These are phyloP conservation scores for Penicillium bovifimosum DNA, from an alignment of 495 filamentous ascomycete species.

Conservation along the genomic window DNA sequence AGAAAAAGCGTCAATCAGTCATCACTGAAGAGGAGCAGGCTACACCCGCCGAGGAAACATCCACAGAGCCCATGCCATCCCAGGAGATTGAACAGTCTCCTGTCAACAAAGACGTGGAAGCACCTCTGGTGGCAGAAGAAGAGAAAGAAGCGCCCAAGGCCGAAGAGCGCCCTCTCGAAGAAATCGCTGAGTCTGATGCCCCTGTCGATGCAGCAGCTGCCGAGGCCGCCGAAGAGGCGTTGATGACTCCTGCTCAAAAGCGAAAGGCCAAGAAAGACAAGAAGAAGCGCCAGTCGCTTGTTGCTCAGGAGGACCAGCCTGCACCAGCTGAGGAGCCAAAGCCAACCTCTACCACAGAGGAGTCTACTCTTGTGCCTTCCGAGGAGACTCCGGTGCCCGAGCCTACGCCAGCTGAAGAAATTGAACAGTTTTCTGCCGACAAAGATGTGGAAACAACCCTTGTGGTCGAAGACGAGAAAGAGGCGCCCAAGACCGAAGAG, in stretches of 20 bases:
- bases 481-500: slow-evolving; percentile 1
- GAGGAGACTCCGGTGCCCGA: not conserved
- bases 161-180: not conserved
- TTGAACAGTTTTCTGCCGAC: not conserved
- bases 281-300: slow-evolving; percentile 10
- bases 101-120: not conserved
- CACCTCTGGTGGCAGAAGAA: not conserved
- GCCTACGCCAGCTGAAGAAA: not conserved
- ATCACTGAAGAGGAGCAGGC: not conserved
- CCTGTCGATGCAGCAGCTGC: not conserved
- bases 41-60: not conserved
- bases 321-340: not conserved
- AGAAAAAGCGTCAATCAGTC: slow-evolving; percentile 2
- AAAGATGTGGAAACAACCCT: not conserved
- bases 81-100: not conserved
- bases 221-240: not conserved
- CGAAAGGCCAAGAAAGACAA: slow-evolving; percentile 12
- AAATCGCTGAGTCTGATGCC: not conserved
- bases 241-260: slow-evolving; percentile 5
- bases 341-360: not conserved
- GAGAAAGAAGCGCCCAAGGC: not conserved
- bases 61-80: not conserved
- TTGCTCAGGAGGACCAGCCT: not conserved
- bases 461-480: not conserved
- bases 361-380: not conserved